Conservation (phyloP, 2,329 filamentous ascomycete genomes). For the Westerdykella sp. region DNA sequence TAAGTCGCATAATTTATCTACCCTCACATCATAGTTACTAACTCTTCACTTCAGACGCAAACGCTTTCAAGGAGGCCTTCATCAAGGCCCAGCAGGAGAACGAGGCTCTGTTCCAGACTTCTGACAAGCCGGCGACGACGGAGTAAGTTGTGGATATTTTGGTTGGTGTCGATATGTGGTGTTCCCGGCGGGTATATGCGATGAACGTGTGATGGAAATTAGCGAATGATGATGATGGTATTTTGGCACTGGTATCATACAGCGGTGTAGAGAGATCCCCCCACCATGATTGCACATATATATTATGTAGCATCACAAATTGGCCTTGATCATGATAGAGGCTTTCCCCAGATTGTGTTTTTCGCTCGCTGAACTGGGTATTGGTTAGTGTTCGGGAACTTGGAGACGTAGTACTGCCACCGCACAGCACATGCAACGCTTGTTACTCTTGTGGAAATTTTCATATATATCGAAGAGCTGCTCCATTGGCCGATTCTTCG, state of each 20-base stretch:
- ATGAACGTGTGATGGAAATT: constrained; percentile 7
- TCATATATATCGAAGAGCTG: no score
- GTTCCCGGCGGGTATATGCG: constrained; percentile 1
- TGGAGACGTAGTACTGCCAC: no score
- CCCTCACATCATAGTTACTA: constrained; percentile 18
- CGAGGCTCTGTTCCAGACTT: constrained; percentile 67
- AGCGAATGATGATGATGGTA: neutral
- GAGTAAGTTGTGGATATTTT: constrained; percentile 36
- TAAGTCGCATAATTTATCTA: constrained; percentile 48
- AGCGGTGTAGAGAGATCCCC: constrained; percentile 26
- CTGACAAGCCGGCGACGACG: constrained; percentile 9
- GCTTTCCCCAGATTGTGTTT: constrained; percentile 3
- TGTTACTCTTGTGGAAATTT: no score
- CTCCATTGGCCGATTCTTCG: no score
- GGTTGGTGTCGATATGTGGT: no score
- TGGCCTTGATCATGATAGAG: constrained; percentile 8
- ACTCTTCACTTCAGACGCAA: constrained; percentile 62
- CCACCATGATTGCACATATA: constrained; percentile 29
- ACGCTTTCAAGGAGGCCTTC: constrained; percentile 95
- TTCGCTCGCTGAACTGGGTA: no score
- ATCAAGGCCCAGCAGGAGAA: constrained; percentile 96
- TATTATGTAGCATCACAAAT: constrained; percentile 30
- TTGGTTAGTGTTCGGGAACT: no score
- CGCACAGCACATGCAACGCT: no score
- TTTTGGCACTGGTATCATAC: constrained; percentile 15